Evolutionary conservation across 129 eudicot genomes (phyloP).

Genomic region (Pseudognaphalium luteoalbum): DNA sequence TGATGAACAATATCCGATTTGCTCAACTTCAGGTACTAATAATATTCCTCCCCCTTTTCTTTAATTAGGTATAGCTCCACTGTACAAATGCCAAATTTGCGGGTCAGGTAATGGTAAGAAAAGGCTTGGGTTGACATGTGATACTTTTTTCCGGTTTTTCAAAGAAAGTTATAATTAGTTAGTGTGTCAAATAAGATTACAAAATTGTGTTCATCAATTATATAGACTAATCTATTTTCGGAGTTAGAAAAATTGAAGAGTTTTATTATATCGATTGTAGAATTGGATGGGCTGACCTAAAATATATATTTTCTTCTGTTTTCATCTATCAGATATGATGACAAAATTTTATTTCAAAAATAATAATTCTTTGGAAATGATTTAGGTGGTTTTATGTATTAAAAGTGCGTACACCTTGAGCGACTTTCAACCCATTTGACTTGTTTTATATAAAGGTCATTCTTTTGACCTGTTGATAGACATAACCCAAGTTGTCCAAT

Average conservation of each 20-base stretch:
- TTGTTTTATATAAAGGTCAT: not conserved
- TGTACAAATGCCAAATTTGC: no score
- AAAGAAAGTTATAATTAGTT: not conserved
- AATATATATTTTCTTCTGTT: not conserved
- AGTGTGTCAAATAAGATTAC: no score
- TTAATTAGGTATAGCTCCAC: no score
- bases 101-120: no score
- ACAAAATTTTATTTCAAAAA: not conserved
- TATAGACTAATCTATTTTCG: no score
- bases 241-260: no score
- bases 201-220: no score
- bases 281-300: no score
- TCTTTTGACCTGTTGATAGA: not conserved
- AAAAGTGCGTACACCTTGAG: not conserved
- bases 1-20: constrained; percentile 83
- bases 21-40: constrained; percentile 77
- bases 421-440: not conserved
- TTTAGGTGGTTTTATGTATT: not conserved
- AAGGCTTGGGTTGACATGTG: not conserved
- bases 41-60: not conserved
- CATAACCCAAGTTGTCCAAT: not conserved
- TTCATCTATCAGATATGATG: not conserved
- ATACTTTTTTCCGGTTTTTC: not conserved
- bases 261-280: no score
- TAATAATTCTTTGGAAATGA: not conserved